A percentile compares a stretch with the other conserved stretches of the same genome.
These are phyloP conservation scores for Fragilaria radians DNA, from an alignment of 108 stramenopile genomes.

Conservation along the genomic window DNA sequence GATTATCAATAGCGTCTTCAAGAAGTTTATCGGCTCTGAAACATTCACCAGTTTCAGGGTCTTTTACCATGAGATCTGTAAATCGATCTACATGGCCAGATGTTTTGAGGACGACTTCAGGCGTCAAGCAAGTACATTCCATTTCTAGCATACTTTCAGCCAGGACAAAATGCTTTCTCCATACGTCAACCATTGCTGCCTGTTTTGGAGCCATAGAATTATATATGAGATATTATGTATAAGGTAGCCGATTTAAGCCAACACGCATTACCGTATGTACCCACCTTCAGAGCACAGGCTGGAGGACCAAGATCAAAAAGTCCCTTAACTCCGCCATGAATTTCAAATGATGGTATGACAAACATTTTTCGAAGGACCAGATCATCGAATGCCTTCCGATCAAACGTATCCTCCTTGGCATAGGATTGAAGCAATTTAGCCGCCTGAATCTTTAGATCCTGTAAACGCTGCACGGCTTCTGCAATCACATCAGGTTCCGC, in stretches of 20 bases:
- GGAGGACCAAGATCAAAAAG: conserved; percentile 99
- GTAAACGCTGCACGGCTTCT: conserved; percentile 65
- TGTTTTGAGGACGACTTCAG: conserved; percentile 92
- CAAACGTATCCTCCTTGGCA: conserved; percentile 49
- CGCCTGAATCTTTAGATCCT: conserved; percentile 66
- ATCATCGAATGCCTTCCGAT: conserved; percentile 93
- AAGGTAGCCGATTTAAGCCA: too few species aligned
- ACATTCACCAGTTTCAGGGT: conserved; percentile 84
- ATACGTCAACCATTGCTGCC: conserved; percentile 92
- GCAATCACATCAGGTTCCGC: conserved; percentile 69
- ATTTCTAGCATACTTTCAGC: conserved; percentile 98
- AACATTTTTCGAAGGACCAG: conserved; percentile 97
- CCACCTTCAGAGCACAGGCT: conserved; percentile 91
- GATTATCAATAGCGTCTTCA: conserved; percentile 96
- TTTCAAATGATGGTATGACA: conserved; percentile 98
- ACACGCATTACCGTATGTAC: too few species aligned
- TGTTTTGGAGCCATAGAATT: too few species aligned
- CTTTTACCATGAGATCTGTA: conserved; percentile 99
- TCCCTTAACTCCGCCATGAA: conserved; percentile 98
- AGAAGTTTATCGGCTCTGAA: conserved; percentile 97
- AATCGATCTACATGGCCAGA: conserved; percentile 99
- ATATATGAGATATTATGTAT: too few species aligned
- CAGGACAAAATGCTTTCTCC: conserved; percentile 97
- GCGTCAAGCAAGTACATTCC: conserved; percentile 98
- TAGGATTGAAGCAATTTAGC: conserved; percentile 28